Evolutionary conservation across 2,329 filamentous ascomycete species (phyloP).

Genomic region (Eutypa lata): DNA sequence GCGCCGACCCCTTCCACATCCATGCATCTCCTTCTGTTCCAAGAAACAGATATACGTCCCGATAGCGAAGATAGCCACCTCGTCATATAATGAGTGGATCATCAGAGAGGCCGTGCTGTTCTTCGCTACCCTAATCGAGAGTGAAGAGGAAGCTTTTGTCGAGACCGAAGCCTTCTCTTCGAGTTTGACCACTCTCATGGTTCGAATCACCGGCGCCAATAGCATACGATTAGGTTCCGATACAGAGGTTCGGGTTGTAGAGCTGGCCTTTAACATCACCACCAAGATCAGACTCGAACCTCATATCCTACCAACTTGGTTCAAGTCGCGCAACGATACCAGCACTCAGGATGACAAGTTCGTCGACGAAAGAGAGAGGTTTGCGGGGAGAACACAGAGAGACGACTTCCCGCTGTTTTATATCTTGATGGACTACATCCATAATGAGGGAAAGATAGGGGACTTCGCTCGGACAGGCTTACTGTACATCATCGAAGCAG

Average conservation of each 20-base stretch:
- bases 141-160: conserved; percentile 92
- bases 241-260: conserved; percentile 84
- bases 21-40: conserved; percentile 84
- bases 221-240: conserved; percentile 72
- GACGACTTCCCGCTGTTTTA: conserved; percentile 97
- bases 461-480: conserved; percentile 94
- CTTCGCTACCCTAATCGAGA: conserved; percentile 90
- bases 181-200: conserved; percentile 81
- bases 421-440: conserved; percentile 91
- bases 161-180: conserved; percentile 82
- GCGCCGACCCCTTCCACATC: conserved; percentile 81
- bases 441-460: conserved; percentile 89
- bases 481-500: conserved; percentile 92
- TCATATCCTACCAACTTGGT: conserved; percentile 86
- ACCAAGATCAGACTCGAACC: conserved; percentile 93
- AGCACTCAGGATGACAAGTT: conserved; percentile 35
- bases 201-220: conserved; percentile 72
- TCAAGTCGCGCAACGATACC: conserved; percentile 55
- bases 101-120: conserved; percentile 81
- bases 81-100: conserved; percentile 80
- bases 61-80: conserved; percentile 83
- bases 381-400: conserved; percentile 81
- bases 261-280: conserved; percentile 91
- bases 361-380: conserved; percentile 58
- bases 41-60: conserved; percentile 85